phyloP scores from a whole-genome alignment of 495 filamentous ascomycete genomes.

The Bathelium albidoporum region DNA sequence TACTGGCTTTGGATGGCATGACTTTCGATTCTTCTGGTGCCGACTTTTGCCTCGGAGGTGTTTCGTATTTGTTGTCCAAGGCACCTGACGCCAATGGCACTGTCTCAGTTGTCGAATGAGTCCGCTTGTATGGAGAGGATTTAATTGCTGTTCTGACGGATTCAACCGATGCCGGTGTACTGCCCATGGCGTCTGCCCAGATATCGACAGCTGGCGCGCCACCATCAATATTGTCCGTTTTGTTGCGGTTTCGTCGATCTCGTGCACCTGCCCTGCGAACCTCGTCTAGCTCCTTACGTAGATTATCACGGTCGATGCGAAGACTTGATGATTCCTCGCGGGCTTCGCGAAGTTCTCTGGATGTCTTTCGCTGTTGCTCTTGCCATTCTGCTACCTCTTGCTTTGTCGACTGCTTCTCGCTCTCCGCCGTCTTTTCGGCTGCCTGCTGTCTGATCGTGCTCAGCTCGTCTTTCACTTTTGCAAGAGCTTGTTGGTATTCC shows the following conservation, averaged over 20 bases:
- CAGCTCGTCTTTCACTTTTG: not conserved
- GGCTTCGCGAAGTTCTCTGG: not conserved
- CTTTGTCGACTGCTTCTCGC: not conserved
- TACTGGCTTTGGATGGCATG: not conserved
- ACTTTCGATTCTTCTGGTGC: not conserved
- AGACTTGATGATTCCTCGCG: not conserved
- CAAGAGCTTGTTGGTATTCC: constrained; percentile 5
- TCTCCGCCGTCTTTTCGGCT: not conserved
- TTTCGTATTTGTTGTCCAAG: not conserved
- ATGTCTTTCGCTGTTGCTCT: not conserved
- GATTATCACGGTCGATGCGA: not conserved
- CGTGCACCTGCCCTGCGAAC: not conserved
- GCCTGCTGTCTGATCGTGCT: not conserved
- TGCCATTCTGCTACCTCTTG: not conserved
- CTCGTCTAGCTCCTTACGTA: not conserved
- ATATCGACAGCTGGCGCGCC: not conserved
- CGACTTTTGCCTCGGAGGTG: not conserved
- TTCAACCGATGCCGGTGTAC: not conserved
- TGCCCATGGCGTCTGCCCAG: not conserved
- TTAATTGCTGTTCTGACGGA: not conserved
- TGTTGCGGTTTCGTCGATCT: not conserved
- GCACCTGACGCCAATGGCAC: not conserved
- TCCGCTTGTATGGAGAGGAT: not conserved
- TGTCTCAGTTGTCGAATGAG: not conserved
- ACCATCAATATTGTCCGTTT: not conserved